These are phyloP conservation scores for Penicillium coffeae DNA, from an alignment of 495 filamentous ascomycete genomes.

Conservation along the genomic window DNA sequence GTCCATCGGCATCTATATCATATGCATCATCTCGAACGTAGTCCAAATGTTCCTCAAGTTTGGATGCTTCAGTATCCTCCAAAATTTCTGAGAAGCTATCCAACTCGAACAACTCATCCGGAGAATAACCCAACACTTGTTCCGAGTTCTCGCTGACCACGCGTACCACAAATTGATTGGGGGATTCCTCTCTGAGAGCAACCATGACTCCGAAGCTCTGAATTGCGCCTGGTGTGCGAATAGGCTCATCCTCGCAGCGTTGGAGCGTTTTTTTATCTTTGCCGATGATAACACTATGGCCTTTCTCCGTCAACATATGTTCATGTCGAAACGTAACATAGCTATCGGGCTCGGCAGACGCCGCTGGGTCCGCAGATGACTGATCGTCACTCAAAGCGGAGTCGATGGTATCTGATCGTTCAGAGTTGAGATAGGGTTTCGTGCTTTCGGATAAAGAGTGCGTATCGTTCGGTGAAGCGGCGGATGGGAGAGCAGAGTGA, in stretches of 20 bases:
- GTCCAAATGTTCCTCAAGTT: constrained; percentile 1
- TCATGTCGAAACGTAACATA: neutral
- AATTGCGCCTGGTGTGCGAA: constrained; percentile 2
- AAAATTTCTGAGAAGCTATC: constrained; percentile 3
- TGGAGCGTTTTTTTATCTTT: neutral
- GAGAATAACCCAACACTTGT: neutral
- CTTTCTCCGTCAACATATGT: neutral
- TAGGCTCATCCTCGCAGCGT: constrained; percentile 6
- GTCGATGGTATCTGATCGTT: neutral
- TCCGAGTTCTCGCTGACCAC: constrained; percentile 4
- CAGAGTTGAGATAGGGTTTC: neutral
- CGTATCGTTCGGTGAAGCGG: neutral
- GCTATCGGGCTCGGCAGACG: neutral
- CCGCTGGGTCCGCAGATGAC: neutral
- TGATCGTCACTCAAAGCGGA: neutral
- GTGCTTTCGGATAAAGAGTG: neutral
- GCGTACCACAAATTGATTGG: constrained; percentile 1
- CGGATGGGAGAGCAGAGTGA: neutral
- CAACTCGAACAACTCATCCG: neutral
- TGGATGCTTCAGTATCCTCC: neutral
- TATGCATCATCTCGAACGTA: constrained; percentile 3
- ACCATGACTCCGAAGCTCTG: constrained; percentile 8
- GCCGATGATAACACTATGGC: neutral
- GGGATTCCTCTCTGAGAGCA: constrained; percentile 3
- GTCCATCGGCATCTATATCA: constrained; percentile 1